Evolutionary conservation across 2,329 filamentous ascomycete species (phyloP).

Genomic region (Diaporthe aspalathi): DNA sequence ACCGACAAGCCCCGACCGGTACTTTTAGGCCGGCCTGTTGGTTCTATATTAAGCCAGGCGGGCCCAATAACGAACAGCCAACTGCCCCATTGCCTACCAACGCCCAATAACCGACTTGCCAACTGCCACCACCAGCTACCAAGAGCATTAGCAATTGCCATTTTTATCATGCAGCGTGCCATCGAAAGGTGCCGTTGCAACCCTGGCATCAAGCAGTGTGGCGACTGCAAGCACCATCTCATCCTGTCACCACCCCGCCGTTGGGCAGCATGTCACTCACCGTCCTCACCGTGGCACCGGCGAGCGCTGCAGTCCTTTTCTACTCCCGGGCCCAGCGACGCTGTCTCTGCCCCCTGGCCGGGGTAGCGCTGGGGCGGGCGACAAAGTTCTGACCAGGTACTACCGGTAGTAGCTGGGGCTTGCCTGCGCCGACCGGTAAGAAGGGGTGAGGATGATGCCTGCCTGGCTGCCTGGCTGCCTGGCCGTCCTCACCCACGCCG

Average conservation of each 20-base stretch:
- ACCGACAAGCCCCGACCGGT: neutral
- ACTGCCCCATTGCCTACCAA: neutral
- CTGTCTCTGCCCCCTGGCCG: neutral
- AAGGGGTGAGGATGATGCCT: constrained; percentile 1
- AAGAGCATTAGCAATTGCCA: neutral
- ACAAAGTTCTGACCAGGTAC: neutral
- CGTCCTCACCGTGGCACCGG: neutral
- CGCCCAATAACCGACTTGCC: neutral
- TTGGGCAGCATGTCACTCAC: neutral
- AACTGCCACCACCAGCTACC: neutral
- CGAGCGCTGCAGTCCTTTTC: neutral
- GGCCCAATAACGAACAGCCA: neutral
- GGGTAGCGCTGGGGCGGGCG: neutral
- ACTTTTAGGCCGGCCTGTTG: neutral
- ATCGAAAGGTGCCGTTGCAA: neutral
- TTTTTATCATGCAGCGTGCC: constrained; percentile 3
- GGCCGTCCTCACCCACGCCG: neutral
- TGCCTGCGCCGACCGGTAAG: neutral
- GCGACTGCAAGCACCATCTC: neutral
- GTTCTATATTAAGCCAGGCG: constrained; percentile 23
- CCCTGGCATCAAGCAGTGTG: neutral
- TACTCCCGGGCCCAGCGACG: neutral
- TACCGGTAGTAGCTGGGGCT: neutral
- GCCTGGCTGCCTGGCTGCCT: neutral
- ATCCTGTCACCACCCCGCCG: too few relatives aligned